Evolutionary conservation across 306 rosid genomes (phyloP).

Genomic region (Ormosia semicastrata): DNA sequence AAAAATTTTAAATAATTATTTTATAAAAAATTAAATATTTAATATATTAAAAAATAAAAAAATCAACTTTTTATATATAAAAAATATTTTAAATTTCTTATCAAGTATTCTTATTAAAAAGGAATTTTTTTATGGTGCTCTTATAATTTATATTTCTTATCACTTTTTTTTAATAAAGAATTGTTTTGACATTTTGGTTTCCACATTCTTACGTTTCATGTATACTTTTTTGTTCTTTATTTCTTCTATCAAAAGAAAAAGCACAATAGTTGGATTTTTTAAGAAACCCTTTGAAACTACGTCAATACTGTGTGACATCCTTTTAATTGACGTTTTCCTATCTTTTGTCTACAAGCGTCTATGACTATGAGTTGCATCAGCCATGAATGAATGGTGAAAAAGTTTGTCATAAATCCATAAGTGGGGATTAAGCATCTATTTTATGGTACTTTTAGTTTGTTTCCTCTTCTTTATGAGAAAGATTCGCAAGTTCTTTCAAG

Average conservation of each 20-base stretch:
- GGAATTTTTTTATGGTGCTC: too few relatives aligned
- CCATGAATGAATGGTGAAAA: neutral
- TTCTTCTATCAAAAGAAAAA: constrained; percentile 15
- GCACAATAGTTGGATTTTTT: neutral
- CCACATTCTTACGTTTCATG: constrained; percentile 22
- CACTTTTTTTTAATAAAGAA: neutral
- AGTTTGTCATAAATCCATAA: neutral
- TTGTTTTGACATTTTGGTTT: constrained; percentile 15
- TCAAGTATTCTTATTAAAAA: too few relatives aligned
- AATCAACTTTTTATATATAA: too few relatives aligned
- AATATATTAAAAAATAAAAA: too few relatives aligned
- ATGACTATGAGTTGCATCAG: neutral
- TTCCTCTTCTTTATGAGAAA: neutral
- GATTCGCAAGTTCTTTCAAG: neutral
- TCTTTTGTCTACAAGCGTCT: neutral
- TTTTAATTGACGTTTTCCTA: neutral
- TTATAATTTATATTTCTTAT: neutral
- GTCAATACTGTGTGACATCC: neutral
- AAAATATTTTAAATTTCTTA: too few relatives aligned
- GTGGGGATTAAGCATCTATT: neutral
- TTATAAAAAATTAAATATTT: too few relatives aligned
- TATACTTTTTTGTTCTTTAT: neutral
- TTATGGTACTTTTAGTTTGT: neutral
- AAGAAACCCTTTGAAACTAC: constrained; percentile 20
- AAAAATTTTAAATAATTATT: too few relatives aligned